Evolutionary conservation across 495 filamentous ascomycete species (phyloP).

Genomic region (Tuber aestivum): DNA sequence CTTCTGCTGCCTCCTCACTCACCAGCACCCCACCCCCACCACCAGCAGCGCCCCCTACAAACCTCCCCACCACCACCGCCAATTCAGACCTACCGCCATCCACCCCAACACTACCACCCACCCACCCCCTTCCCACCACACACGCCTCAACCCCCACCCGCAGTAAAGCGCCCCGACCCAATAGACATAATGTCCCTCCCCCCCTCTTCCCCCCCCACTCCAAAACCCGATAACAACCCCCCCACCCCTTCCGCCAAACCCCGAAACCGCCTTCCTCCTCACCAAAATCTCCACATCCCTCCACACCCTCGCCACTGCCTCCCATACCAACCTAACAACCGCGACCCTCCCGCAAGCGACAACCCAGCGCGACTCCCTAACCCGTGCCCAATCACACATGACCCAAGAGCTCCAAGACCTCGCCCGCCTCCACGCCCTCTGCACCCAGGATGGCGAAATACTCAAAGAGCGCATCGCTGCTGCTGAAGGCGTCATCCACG

Average conservation of each 20-base stretch:
- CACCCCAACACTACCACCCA: constrained; percentile 33
- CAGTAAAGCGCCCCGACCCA: constrained; percentile 42
- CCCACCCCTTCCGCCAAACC: constrained; percentile 89
- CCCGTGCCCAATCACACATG: constrained; percentile 58
- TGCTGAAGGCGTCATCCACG: constrained; percentile 71
- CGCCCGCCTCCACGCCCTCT: constrained; percentile 58
- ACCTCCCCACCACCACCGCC: constrained; percentile 36
- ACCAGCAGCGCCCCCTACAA: constrained; percentile 28
- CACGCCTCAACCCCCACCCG: constrained; percentile 61
- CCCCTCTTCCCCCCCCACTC: constrained; percentile 59
- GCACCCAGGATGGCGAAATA: constrained; percentile 70
- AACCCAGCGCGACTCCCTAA: constrained; percentile 74
- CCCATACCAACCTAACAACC: constrained; percentile 50
- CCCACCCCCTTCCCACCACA: constrained; percentile 20
- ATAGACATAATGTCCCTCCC: constrained; percentile 50
- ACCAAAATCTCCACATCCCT: constrained; percentile 67
- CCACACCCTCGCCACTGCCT: constrained; percentile 57
- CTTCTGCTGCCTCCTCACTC: constrained; percentile 8
- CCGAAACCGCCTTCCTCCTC: constrained; percentile 86
- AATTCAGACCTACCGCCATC: constrained; percentile 3
- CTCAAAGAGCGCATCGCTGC: constrained; percentile 68
- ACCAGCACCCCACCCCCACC: constrained; percentile 22
- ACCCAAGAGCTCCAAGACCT: constrained; percentile 67
- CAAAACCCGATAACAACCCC: constrained; percentile 51
- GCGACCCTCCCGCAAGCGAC: constrained; percentile 54